A percentile compares a stretch with the other conserved stretches of the same genome.
Evolutionary conservation across 164 flowering plant species (phyloP).

Genomic region (Saururus chinensis): DNA sequence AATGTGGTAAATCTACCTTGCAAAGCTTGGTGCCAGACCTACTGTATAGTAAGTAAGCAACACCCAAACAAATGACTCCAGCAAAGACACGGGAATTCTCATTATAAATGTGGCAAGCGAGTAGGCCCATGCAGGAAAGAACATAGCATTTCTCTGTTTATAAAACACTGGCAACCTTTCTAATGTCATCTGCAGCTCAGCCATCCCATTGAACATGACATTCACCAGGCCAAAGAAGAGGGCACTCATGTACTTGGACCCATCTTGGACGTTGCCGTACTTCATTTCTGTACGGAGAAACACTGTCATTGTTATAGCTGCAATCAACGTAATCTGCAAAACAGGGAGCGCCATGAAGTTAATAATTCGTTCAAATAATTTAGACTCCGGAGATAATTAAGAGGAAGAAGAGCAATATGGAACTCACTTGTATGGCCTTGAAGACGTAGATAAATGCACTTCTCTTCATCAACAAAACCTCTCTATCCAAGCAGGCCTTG

Average conservation of each 20-base stretch:
- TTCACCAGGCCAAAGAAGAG: conserved; percentile 25
- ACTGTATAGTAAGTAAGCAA: conserved; percentile 43
- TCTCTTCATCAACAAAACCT: conserved; percentile 54
- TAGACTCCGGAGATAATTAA: too few relatives aligned
- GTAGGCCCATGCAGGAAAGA: conserved; percentile 50
- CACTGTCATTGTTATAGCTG: conserved; percentile 30
- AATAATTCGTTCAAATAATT: neutral
- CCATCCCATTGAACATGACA: conserved; percentile 33
- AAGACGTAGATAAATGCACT: conserved; percentile 52
- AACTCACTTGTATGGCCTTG: conserved; percentile 35
- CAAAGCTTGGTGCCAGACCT: conserved; percentile 47
- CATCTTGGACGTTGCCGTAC: conserved; percentile 11
- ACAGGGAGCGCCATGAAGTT: neutral
- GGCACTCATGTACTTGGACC: conserved; percentile 21
- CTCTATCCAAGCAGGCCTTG: conserved; percentile 42
- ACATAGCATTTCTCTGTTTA: conserved; percentile 36
- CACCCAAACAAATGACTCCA: conserved; percentile 47
- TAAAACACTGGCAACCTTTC: conserved; percentile 28
- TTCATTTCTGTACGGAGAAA: conserved; percentile 46
- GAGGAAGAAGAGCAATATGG: neutral
- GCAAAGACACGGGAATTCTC: conserved; percentile 40
- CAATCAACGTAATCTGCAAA: conserved; percentile 28
- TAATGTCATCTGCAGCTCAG: conserved; percentile 25
- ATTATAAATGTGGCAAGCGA: conserved; percentile 48
- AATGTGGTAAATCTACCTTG: conserved; percentile 25